These are phyloP conservation scores for Volvox carteri DNA, from an alignment of 163 green algal genomes.

Conservation along the genomic window DNA sequence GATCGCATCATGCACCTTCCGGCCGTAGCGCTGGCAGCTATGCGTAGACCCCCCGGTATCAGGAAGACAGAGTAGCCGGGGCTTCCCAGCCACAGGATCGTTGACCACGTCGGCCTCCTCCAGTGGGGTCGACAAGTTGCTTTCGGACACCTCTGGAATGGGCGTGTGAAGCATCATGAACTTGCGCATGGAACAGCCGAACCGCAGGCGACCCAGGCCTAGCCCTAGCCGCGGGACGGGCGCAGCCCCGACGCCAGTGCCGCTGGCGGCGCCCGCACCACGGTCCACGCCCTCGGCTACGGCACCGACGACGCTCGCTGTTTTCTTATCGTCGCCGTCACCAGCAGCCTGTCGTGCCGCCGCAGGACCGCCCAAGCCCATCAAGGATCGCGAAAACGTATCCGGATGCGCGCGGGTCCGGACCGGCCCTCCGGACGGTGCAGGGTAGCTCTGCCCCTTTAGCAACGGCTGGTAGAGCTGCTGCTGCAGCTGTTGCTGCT, in stretches of 20 bases:
- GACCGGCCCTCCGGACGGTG: background rate
- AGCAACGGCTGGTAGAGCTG: conserved; percentile 44
- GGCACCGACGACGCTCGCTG: background rate
- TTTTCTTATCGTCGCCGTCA: too few relatives aligned
- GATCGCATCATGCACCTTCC: background rate
- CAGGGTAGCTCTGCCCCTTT: conserved; percentile 21
- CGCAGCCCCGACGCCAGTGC: too few relatives aligned
- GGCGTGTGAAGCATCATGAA: conserved; percentile 54
- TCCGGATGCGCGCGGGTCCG: background rate
- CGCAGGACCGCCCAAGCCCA: conserved; percentile 21
- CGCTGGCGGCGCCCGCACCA: background rate
- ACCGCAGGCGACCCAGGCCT: background rate
- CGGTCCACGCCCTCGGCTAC: background rate
- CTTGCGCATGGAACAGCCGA: background rate
- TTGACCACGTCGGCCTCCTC: background rate
- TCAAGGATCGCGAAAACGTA: conserved; percentile 24
- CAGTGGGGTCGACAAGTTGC: conserved; percentile 34
- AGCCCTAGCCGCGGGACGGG: background rate
- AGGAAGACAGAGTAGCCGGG: background rate
- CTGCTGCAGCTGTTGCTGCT: conserved; percentile 8
- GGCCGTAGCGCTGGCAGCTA: background rate
- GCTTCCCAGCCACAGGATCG: background rate
- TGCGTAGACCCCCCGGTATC: background rate
- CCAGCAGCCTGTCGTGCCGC: background rate
- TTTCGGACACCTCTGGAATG: conserved; percentile 44